A percentile compares a stretch with the other conserved stretches of the same genome.
These are phyloP conservation scores for Mortierella sp. DNA, from an alignment of 371 early-diverging fungal species.

Conservation along the genomic window DNA sequence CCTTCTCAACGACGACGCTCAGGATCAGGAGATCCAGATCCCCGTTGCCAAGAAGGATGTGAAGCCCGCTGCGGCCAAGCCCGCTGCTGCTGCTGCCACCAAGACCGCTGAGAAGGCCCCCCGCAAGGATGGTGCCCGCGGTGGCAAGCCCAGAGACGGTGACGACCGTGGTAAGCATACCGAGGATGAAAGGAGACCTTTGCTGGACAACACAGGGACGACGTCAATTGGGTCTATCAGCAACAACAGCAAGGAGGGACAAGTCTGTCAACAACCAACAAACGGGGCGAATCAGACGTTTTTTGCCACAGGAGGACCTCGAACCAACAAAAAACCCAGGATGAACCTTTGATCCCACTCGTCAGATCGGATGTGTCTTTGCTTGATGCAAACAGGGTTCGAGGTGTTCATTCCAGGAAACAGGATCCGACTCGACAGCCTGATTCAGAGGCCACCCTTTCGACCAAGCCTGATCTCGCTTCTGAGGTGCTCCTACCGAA, in stretches of 20 bases:
- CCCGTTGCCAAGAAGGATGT: constrained; percentile 58
- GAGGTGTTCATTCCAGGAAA: background rate
- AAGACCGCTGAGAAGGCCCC: constrained; percentile 55
- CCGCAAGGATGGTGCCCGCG: constrained; percentile 56
- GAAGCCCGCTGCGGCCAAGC: constrained; percentile 50
- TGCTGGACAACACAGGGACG: too few species aligned
- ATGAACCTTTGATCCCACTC: background rate
- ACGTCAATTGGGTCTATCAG: too few species aligned
- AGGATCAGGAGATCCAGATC: constrained; percentile 59
- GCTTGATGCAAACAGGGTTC: background rate
- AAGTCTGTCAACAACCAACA: background rate
- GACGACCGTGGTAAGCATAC: constrained; percentile 41
- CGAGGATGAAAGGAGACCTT: too few species aligned
- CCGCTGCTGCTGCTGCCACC: constrained; percentile 52
- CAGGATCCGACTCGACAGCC: background rate
- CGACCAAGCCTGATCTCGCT: too few species aligned
- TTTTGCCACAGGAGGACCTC: background rate
- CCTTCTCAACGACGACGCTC: constrained; percentile 61
- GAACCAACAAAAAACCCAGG: too few species aligned
- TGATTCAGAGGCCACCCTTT: too few species aligned
- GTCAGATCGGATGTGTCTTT: background rate
- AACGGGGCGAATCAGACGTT: too few species aligned
- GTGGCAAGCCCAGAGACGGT: constrained; percentile 55
- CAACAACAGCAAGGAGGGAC: background rate
- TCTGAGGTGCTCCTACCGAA: too few species aligned